These are phyloP conservation scores for Nitzschia sp. DNA, from an alignment of 108 stramenopile genomes.

Conservation along the genomic window DNA sequence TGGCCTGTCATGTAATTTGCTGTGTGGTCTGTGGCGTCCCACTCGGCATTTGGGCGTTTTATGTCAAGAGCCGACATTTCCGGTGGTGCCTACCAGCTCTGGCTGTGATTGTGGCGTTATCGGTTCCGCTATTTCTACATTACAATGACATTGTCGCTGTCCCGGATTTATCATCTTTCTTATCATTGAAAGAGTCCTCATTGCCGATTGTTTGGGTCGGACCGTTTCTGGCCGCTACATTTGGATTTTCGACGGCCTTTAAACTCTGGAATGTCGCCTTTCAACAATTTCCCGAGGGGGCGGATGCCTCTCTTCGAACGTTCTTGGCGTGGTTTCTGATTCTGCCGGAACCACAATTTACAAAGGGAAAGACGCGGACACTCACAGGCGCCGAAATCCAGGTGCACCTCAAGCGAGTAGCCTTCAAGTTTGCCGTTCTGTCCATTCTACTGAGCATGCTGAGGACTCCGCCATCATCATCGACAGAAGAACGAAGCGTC, in stretches of 20 bases:
- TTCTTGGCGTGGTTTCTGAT: constrained; percentile 37
- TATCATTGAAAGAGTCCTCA: not conserved
- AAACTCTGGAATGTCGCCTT: constrained; percentile 31
- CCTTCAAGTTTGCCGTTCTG: constrained; percentile 7
- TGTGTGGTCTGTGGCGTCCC: not conserved
- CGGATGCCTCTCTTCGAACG: constrained; percentile 17
- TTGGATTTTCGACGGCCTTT: constrained; percentile 39
- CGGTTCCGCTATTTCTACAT: not conserved
- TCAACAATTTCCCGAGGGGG: constrained; percentile 27
- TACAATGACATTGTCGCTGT: not conserved
- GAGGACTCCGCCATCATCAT: not conserved
- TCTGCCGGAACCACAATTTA: constrained; percentile 37
- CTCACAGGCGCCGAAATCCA: constrained; percentile 2
- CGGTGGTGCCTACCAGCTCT: not conserved
- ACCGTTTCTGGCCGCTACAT: constrained; percentile 22
- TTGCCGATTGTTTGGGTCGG: constrained; percentile 21
- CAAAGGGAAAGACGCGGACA: constrained; percentile 27
- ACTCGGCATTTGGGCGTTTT: not conserved
- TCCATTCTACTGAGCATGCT: constrained; percentile 23
- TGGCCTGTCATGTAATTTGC: not conserved
- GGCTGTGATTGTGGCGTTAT: not conserved
- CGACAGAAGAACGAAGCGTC: not conserved
- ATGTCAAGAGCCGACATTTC: not conserved
- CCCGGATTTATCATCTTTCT: not conserved
- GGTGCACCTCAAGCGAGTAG: not conserved